These are phyloP conservation scores for Dryas octopetala DNA, from an alignment of 306 rosid genomes.

Conservation along the genomic window DNA sequence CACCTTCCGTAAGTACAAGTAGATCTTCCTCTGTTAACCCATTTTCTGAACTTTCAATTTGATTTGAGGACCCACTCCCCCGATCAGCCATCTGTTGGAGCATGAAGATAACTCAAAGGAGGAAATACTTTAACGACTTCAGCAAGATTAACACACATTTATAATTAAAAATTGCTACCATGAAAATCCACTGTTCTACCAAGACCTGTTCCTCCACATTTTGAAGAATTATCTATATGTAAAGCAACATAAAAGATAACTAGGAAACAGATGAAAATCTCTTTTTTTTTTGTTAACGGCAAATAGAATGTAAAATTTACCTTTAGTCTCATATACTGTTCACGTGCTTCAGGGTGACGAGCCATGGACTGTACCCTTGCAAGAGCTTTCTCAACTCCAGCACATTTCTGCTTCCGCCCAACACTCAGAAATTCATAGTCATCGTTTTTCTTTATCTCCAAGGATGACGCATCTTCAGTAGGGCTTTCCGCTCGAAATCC, in stretches of 20 bases:
- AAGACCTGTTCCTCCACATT: too few species aligned
- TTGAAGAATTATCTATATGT: not conserved
- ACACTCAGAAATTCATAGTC: slow-evolving; percentile 65
- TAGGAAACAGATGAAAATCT: not conserved
- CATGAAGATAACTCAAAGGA: too few species aligned
- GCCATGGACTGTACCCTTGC: slow-evolving; percentile 65
- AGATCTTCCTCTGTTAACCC: slow-evolving; percentile 3
- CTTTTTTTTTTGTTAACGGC: not conserved
- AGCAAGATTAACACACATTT: too few species aligned
- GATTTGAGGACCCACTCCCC: slow-evolving; percentile 7
- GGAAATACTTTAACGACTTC: too few species aligned
- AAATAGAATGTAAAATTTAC: slow-evolving; percentile 28
- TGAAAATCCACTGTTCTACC: not conserved
- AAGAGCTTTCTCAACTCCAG: slow-evolving; percentile 64
- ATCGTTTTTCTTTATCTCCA: slow-evolving; percentile 39
- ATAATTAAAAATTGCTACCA: slow-evolving; percentile 4
- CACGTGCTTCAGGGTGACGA: slow-evolving; percentile 58
- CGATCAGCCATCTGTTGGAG: slow-evolving; percentile 22
- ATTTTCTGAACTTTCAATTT: slow-evolving; percentile 10
- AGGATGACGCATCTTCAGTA: slow-evolving; percentile 35
- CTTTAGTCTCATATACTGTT: slow-evolving; percentile 67
- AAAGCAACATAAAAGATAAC: not conserved
- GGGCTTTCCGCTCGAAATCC: slow-evolving; percentile 51
- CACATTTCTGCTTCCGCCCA: slow-evolving; percentile 64
- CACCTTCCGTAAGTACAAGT: slow-evolving; percentile 5